Conservation (phyloP, 805 yeast species). For the Candida namnaoensis region DNA sequence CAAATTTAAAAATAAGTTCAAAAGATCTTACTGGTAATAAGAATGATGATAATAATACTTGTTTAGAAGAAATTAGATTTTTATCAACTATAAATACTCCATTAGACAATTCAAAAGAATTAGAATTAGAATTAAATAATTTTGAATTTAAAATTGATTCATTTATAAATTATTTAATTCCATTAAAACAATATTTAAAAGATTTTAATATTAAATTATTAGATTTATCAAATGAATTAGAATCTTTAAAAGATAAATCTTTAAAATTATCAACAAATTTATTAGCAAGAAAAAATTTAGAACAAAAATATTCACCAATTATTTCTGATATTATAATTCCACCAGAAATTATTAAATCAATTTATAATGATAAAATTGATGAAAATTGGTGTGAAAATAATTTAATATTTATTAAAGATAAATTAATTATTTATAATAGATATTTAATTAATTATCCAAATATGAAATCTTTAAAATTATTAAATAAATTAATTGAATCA, state of each 20-base stretch:
- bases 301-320: slow-evolving; percentile 57
- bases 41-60: not conserved
- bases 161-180: slow-evolving; percentile 24
- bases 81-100: slow-evolving; percentile 1
- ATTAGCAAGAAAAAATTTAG: slow-evolving; percentile 36
- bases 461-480: slow-evolving; percentile 12
- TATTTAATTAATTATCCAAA: slow-evolving; percentile 17
- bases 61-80: slow-evolving; percentile 12
- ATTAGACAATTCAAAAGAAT: slow-evolving; percentile 3
- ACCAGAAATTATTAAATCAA: slow-evolving; percentile 53
- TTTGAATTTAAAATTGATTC: slow-evolving; percentile 8
- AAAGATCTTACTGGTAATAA: not conserved
- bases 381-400: slow-evolving; percentile 55
- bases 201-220: slow-evolving; percentile 52
- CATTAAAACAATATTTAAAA: slow-evolving; percentile 43
- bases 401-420: slow-evolving; percentile 48
- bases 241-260: slow-evolving; percentile 47
- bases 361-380: slow-evolving; percentile 49
- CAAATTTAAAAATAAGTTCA: not conserved
- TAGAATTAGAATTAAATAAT: slow-evolving; percentile 6
- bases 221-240: slow-evolving; percentile 51
- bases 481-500: slow-evolving; percentile 31
- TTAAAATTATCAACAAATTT: slow-evolving; percentile 37
- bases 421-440: slow-evolving; percentile 41
- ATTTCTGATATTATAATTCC: slow-evolving; percentile 70